Evolutionary conservation across 2,329 filamentous ascomycete species (phyloP).

Genomic region (Coniochaeta sp.): DNA sequence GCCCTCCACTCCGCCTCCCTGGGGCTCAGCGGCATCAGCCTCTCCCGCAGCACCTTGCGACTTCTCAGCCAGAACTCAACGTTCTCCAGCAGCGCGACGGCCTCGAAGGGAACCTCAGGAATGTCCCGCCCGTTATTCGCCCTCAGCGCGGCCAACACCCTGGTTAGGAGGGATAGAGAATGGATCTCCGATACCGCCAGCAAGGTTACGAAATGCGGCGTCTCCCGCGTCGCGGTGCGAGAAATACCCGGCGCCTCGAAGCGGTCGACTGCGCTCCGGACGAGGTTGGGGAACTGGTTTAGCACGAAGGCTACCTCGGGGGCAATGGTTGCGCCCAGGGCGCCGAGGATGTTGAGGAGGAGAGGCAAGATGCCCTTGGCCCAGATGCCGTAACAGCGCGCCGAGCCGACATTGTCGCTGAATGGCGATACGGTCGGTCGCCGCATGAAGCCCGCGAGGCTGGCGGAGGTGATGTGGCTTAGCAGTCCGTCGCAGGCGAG

Average conservation of each 20-base stretch:
- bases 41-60: conserved; percentile 60
- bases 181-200: conserved; percentile 71
- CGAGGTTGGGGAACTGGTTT: conserved; percentile 78
- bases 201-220: conserved; percentile 63
- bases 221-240: conserved; percentile 40
- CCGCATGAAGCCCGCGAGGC: conserved; percentile 70
- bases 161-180: conserved; percentile 67
- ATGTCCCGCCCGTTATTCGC: conserved; percentile 65
- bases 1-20: conserved; percentile 60
- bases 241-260: conserved; percentile 57
- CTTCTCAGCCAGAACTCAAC: conserved; percentile 74
- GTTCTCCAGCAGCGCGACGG: conserved; percentile 65
- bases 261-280: conserved; percentile 63
- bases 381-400: conserved; percentile 86
- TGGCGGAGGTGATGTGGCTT: conserved; percentile 70
- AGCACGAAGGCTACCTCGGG: conserved; percentile 81
- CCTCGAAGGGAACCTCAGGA: conserved; percentile 68
- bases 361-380: conserved; percentile 79
- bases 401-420: conserved; percentile 58
- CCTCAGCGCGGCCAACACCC: conserved; percentile 62
- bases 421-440: conserved; percentile 69
- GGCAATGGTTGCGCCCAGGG: conserved; percentile 74
- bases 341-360: conserved; percentile 78
- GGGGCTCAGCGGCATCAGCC: conserved; percentile 65
- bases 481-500: conserved; percentile 83